phyloP scores from a whole-genome alignment of 2,329 filamentous ascomycete genomes.

The Colletotrichum sp. region DNA sequence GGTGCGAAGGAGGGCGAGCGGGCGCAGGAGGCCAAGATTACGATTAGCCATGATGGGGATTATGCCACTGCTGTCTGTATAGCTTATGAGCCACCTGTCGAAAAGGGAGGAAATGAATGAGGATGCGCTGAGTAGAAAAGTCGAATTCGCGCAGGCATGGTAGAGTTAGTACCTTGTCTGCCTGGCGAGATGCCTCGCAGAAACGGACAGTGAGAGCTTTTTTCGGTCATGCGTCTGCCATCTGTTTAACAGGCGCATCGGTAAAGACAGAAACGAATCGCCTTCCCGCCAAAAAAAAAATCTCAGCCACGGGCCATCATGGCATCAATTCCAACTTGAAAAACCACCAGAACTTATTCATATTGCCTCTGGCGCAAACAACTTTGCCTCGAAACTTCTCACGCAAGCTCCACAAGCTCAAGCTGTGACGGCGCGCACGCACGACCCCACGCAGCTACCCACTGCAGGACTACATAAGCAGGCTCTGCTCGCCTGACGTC shows the following conservation, averaged over 20 bases:
- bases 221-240: not conserved
- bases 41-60: conserved; percentile 86
- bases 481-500: not conserved
- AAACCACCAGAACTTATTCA: not conserved
- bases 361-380: not conserved
- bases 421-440: not conserved
- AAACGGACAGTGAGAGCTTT: not conserved
- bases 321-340: not conserved
- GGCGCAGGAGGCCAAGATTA: conserved; percentile 68
- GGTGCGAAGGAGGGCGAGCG: conserved; percentile 28
- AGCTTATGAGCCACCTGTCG: conserved; percentile 38
- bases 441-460: not conserved
- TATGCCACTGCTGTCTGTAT: conserved; percentile 78
- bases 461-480: not conserved
- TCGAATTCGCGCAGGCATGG: not conserved
- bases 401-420: not conserved
- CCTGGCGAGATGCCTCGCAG: not conserved
- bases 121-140: not conserved
- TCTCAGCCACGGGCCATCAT: not conserved
- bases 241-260: not conserved
- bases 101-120: not conserved
- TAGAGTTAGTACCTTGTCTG: not conserved
- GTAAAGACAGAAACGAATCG: not conserved
- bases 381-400: not conserved
- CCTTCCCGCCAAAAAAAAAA: not conserved